Base-by-base conservation (phyloP, 2,329 filamentous ascomycete species). In the Nannizzia gypsea region DNA sequence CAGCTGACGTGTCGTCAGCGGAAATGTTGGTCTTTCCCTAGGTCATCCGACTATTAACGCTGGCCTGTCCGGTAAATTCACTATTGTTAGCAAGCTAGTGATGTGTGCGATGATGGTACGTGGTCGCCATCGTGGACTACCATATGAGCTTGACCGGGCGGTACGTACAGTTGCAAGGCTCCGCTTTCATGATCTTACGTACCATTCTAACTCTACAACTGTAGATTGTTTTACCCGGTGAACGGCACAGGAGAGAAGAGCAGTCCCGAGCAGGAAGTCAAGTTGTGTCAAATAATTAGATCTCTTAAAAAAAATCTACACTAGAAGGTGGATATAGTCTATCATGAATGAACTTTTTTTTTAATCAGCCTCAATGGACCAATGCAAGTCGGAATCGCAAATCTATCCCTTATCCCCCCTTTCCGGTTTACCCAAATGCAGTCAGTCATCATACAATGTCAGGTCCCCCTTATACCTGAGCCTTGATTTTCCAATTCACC, bases 61-160 rank as follows among this genome's bases (percentile, higher is more conserved):
- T 17, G 71, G 68, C 1, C 62, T 73, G n/a, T 63, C 69, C 22
- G 80, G 79, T 3, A 66, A 72, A 42, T 81, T 80, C 72, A 73
- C 74, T 34, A 73, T 67, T 3, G 66, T 79, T 20, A 61, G 78
- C 64, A 83, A 83, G 68, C 66, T 83, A 50, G 75, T 83, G 1
- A 68, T 83, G 20, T 81, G 78, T 63, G 75, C 75, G 2, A 77
- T 82, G 57, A 83, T 83, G 80, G 68, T 83, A 26, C 69, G 81
- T 59, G 81, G 81, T 1, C 67, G 81, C 40, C 80, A 83, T 71
- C 71, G 81, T 48, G 80, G 79, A 11, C 66, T 83, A 63, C 81
- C 81, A 0, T 78, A 81, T 36, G 77, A 78, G 54, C 78, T 83
- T 63, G 80, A 83, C 67, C 70, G 74, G 31, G 74, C 74, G 42